Conservation (phyloP, 352 stramenopile species). For the Phytopythium sindhum region DNA sequence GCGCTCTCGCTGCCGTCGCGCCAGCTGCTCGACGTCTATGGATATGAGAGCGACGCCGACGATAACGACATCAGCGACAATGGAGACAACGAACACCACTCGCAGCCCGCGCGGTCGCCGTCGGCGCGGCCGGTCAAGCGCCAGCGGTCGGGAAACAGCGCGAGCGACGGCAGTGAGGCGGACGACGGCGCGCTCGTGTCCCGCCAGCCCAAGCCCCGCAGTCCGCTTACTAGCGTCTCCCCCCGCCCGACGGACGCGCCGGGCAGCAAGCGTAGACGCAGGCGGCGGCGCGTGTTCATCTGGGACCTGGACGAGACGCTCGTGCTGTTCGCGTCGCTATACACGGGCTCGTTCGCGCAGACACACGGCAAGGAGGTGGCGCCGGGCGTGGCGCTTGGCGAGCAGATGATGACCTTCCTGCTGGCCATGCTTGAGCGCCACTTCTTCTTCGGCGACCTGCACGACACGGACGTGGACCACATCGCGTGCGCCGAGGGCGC, state of each 20-base stretch:
- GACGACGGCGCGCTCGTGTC: background rate
- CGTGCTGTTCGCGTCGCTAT: constrained; percentile 78
- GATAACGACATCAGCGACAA: constrained; percentile 6
- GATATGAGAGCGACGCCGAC: background rate
- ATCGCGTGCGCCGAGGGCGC: constrained; percentile 29
- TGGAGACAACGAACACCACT: constrained; percentile 6
- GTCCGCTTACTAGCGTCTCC: background rate
- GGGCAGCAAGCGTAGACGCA: background rate
- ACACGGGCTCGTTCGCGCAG: constrained; percentile 66
- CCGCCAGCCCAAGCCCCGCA: background rate
- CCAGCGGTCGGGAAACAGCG: constrained; percentile 21
- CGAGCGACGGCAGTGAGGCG: background rate
- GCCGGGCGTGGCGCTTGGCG: constrained; percentile 54
- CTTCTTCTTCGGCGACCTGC: constrained; percentile 82
- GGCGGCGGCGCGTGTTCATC: constrained; percentile 56
- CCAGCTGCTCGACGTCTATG: background rate
- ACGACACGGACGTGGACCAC: constrained; percentile 68
- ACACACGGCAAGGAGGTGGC: constrained; percentile 55
- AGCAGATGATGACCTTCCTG: constrained; percentile 87
- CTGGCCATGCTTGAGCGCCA: constrained; percentile 76
- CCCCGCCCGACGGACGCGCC: background rate
- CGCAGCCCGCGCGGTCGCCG: constrained; percentile 10
- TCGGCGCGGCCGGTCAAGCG: constrained; percentile 31
- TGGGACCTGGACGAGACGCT: constrained; percentile 85
- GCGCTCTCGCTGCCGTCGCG: background rate